phyloP scores from a whole-genome alignment of 169 alveolate species.

The Cryptosporidium sp. region DNA sequence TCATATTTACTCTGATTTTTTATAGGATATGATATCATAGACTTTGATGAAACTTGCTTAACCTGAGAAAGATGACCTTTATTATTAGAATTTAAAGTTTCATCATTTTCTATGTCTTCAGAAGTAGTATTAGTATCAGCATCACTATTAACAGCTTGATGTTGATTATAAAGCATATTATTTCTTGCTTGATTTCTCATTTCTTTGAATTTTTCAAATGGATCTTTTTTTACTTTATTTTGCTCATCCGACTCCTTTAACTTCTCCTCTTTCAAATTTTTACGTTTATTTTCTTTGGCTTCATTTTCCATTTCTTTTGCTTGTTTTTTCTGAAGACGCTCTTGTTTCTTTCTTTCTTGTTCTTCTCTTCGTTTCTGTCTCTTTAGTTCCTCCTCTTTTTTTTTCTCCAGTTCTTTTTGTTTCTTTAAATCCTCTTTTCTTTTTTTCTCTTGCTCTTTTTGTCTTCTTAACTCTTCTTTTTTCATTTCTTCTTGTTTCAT shows the following conservation, averaged over 20 bases:
- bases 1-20: neutral
- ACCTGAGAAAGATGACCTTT: slow-evolving; percentile 6
- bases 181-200: neutral
- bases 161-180: neutral
- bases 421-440: neutral
- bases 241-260: neutral
- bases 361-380: neutral
- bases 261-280: neutral
- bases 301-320: neutral
- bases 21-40: slow-evolving; percentile 38
- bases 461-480: neutral
- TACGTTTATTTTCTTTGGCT: neutral
- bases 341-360: slow-evolving; percentile 5
- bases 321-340: neutral
- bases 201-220: neutral
- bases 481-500: neutral
- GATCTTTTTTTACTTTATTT: neutral
- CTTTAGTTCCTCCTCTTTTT: neutral
- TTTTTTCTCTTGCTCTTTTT: neutral
- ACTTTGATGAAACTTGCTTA: slow-evolving; percentile 5
- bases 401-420: neutral
- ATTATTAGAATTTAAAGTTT: neutral
- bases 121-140: neutral
- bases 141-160: neutral
- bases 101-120: too few relatives aligned